These are phyloP conservation scores for Erythrobasidium yunnanense DNA, from an alignment of 768 basidiomycete species.

Conservation along the genomic window DNA sequence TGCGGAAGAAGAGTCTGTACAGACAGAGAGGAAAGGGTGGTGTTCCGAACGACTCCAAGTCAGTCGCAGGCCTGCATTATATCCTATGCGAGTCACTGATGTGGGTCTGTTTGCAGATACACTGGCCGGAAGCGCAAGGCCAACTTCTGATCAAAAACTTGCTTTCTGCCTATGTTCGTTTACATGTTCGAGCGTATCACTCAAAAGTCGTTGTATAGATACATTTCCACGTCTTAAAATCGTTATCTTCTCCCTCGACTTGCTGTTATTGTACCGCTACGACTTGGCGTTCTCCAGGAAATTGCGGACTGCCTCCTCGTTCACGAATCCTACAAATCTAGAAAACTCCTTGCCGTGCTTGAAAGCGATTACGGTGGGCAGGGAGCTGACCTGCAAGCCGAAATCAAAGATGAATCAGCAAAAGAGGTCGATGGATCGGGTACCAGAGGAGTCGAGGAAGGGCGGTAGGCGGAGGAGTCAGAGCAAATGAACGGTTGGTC, in stretches of 20 bases:
- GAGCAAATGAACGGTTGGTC: background rate
- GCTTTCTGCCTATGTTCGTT: background rate
- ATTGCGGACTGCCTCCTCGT: slow-evolving; percentile 22
- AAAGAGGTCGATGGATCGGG: background rate
- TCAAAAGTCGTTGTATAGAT: too few relatives aligned
- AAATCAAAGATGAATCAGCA: background rate
- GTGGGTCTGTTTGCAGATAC: slow-evolving; percentile 53
- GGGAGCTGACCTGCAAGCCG: slow-evolving; percentile 8
- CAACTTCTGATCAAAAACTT: slow-evolving; percentile 52
- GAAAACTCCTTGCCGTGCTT: slow-evolving; percentile 22
- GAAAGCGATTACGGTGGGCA: slow-evolving; percentile 25
- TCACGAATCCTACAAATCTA: background rate
- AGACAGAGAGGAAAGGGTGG: slow-evolving; percentile 71
- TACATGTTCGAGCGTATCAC: too few relatives aligned
- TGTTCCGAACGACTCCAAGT: slow-evolving; percentile 50
- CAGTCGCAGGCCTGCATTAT: slow-evolving; percentile 14
- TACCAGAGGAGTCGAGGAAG: background rate
- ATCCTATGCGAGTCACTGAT: background rate
- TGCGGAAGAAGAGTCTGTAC: slow-evolving; percentile 94
- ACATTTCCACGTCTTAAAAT: too few relatives aligned
- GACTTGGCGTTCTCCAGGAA: slow-evolving; percentile 18
- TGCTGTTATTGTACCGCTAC: too few relatives aligned
- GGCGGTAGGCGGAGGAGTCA: background rate
- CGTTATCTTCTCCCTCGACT: too few relatives aligned
- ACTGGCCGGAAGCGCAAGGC: slow-evolving; percentile 80